Base-by-base conservation (phyloP, 2,329 filamentous ascomycete species). In the Botryotinia globosa region DNA sequence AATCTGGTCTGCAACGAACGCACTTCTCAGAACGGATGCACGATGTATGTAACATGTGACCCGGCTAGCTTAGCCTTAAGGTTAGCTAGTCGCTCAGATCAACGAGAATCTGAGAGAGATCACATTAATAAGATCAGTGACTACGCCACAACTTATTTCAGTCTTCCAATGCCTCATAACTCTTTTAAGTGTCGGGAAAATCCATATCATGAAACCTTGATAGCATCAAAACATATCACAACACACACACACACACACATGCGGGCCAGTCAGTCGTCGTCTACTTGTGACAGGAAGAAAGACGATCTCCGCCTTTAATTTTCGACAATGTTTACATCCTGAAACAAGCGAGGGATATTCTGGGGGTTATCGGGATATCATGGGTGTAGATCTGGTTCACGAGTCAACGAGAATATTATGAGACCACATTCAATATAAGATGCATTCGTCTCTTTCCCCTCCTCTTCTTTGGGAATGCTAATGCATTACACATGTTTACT, bases 381-480 rank as follows among this genome's bases (percentile, higher is more conserved):
- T 56, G 48, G 65, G 48, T 56, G 16, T 16, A 63, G 25, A 62
- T 72, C 63, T 66, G 39, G 62, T 67, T 67, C 62, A 67, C 69
- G 39, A 72, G 62, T 67, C 69, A 67, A 54, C 59, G 37, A 56
- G 12, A 62, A 61, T 32, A 10, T 34, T 20, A 14, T 32, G 16
- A 37, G n/a, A 18, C 56, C 37, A 45, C 22, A 45, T 61, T 25
- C 32, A 56, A n/a, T n/a, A 68, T 54, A 29, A 25, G 18, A 68
- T 58, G 20, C 34, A 56, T 39, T 44, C 42, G 2, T 20, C n/a
- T 20, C 20, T 39, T 51, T 39, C 37, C 9, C 48, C 14, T 29
- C 25, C 14, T 51, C 39, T 45, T 22, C n/a, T 39, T 20, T 54
- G 16, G 51, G 25, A 29, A 63, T 39, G 42, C 14, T 44, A 12